A percentile compares a stretch with the other conserved stretches of the same genome.
These are phyloP conservation scores for Vitis hybrid DNA, from an alignment of 177 flowering plant genomes.

Conservation along the genomic window DNA sequence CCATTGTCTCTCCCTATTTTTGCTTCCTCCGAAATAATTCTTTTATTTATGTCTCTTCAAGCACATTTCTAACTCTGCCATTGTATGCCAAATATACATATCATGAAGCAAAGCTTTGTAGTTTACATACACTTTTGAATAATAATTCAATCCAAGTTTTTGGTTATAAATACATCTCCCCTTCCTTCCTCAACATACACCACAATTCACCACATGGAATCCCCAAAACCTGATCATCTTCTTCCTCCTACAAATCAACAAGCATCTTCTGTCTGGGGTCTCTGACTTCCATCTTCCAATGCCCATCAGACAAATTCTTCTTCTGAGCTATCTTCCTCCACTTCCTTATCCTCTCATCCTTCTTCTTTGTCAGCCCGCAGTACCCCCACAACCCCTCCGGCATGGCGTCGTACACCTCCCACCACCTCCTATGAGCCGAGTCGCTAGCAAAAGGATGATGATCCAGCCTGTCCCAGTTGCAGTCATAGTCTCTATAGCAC, in stretches of 20 bases:
- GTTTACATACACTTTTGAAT: too few relatives aligned
- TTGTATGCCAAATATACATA: too few relatives aligned
- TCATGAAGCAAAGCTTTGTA: too few relatives aligned
- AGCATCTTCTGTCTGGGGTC: conserved; percentile 32
- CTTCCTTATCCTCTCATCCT: conserved; percentile 26
- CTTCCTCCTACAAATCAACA: not conserved
- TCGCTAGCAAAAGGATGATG: conserved; percentile 45
- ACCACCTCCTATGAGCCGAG: conserved; percentile 44
- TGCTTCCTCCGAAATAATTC: too few relatives aligned
- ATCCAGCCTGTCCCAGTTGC: conserved; percentile 46
- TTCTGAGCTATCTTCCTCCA: conserved; percentile 35
- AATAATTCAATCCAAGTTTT: too few relatives aligned
- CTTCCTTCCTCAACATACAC: too few relatives aligned
- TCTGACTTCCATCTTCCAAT: conserved; percentile 42
- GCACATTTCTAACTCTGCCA: too few relatives aligned
- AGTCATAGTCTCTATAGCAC: conserved; percentile 62
- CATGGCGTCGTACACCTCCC: conserved; percentile 54
- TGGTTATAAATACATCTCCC: not conserved
- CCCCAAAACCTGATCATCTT: too few relatives aligned
- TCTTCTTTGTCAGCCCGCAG: conserved; percentile 33
- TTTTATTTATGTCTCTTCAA: too few relatives aligned
- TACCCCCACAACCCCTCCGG: conserved; percentile 27
- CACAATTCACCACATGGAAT: too few relatives aligned
- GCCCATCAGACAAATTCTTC: conserved; percentile 32
- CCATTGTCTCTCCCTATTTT: too few relatives aligned